Conservation (phyloP, 495 filamentous ascomycete genomes). For the Talaromyces wortmannii region DNA sequence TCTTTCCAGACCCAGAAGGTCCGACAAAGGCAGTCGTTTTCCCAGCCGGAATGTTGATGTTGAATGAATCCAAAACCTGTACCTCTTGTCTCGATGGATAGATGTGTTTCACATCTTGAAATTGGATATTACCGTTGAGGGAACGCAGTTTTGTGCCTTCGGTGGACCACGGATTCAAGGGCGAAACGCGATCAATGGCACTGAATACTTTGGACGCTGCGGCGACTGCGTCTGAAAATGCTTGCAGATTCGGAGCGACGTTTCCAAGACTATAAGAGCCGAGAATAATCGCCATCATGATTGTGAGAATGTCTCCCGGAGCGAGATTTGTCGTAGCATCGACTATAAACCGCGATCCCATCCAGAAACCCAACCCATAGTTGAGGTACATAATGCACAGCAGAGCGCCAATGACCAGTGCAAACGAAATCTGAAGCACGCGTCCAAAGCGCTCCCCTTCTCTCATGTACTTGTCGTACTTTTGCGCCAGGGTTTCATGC, state of each 20-base stretch:
- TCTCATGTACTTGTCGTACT: slow-evolving; percentile 8
- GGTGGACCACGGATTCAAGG: slow-evolving; percentile 26
- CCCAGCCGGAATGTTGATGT: slow-evolving; percentile 70
- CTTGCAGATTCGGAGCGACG: slow-evolving; percentile 28
- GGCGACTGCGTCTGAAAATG: slow-evolving; percentile 26
- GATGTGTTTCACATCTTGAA: slow-evolving; percentile 70
- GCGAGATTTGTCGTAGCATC: background rate
- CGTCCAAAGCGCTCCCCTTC: background rate
- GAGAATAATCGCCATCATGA: slow-evolving; percentile 5
- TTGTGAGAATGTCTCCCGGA: slow-evolving; percentile 1
- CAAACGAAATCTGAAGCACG: slow-evolving; percentile 1
- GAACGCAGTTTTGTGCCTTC: slow-evolving; percentile 11
- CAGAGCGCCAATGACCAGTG: background rate
- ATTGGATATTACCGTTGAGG: slow-evolving; percentile 37
- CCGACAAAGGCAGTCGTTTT: slow-evolving; percentile 85
- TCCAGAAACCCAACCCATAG: slow-evolving; percentile 7
- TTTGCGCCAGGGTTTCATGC: slow-evolving; percentile 6
- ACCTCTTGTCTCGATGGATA: slow-evolving; percentile 92
- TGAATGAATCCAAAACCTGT: slow-evolving; percentile 76
- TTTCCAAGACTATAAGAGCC: slow-evolving; percentile 3
- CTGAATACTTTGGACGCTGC: slow-evolving; percentile 26
- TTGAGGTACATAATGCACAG: slow-evolving; percentile 1
- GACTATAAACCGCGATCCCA: slow-evolving; percentile 3
- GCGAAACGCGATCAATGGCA: slow-evolving; percentile 25
- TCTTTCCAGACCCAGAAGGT: slow-evolving; percentile 84